Base-by-base conservation (phyloP, 75 land plant genomes). In the Adiantum capillusveneris region DNA sequence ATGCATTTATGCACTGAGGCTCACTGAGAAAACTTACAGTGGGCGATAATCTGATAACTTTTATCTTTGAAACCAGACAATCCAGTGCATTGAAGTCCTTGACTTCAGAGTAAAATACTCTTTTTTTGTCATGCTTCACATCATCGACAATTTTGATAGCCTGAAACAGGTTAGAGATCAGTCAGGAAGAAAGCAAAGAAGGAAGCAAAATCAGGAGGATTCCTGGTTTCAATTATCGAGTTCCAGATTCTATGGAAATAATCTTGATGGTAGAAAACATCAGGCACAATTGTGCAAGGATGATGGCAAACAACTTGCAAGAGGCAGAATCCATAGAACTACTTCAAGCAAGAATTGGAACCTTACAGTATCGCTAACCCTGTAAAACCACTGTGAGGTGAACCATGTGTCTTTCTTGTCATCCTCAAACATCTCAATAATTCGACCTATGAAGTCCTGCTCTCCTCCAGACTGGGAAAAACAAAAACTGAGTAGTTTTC, bases 21-120 rank as follows among this genome's bases (percentile, higher is more conserved):
- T 1, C 7, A 58, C 54, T 31, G 2, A n/a, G 55, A 25, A 44
- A 27, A 53, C 29, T 25, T 69, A 88, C 93, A 67, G 61, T 56
- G 28, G 75, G 55, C 0, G 72, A 25, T 6, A 88, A 68, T 31
- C 46, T 45, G 0, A 62, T 66, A 62, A 93, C 67, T 6, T 51
- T 65, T 0, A 85, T 21, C 53, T 79, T 93, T 11, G 55, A 21
- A 1, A 75, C 71, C 18, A 89, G 56, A 73, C 90, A 86, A n/a
- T 89, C 85, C 2, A 94, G 34, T 17, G 68, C 59, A 64, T 94
- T 94, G 44, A 74, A 85, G 68, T 94, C 76, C 39, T 53, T 74
- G n/a, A 86, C 62, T 25, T 89, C 83, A 0, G 98, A 94, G 22
- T 69, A 74, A 56, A 90, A 94, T 0, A 94, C 74, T 0, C 98